Base-by-base conservation (phyloP, 768 basidiomycete genomes). In the Leccinum aurantiacum region DNA sequence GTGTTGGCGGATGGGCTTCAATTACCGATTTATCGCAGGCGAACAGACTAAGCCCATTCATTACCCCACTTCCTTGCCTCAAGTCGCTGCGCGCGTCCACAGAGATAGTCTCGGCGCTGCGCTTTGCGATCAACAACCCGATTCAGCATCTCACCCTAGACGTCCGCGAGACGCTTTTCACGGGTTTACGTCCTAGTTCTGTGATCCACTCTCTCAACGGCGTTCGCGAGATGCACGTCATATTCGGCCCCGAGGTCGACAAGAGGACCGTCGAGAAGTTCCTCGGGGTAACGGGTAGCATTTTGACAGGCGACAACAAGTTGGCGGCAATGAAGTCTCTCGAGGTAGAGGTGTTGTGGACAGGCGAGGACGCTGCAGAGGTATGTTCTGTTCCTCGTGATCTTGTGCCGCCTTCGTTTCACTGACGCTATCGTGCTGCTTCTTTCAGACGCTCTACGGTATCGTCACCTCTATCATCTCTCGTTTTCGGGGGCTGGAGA, bases 251-350 rank as follows among this genome's bases (percentile, higher is more conserved):
- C n/a, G 73, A 70, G 24, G 72, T 73, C n/a, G 72, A 73, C 53
- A 73, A 69, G 64, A 57, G 72, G 52, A 73, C 73, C 0, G 71
- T 69, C 10, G 72, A 74, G 44, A 73, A 73, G 33, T 73, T 73
- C 38, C 68, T 73, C 24, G 69, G 63, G 0, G 59, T 65, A 0
- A 67, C 69, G 17, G 72, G 72, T 15, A 61, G 57, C 35, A 65
- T 66, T 52, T 27, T 73, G 13, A 58, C 67, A 1, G 66, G 63
- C 5, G 58, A 53, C 14, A 47, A 59, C 35, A 65, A 60, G 29
- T 17, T 33, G 0, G 60, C 35, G 10, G 63, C 57, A 10, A 62
- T 73, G 46, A 61, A 60, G 6, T 64, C 58, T 15, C 68, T 73
- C 14, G 71, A 73, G 35, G 63, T 73, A 4, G 72, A 73, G 24